Evolutionary conservation across 352 stramenopile species (phyloP), one percentile per base, ranked within the genome.

Genomic region (Phytopythium cucurbitacearum): DNA sequence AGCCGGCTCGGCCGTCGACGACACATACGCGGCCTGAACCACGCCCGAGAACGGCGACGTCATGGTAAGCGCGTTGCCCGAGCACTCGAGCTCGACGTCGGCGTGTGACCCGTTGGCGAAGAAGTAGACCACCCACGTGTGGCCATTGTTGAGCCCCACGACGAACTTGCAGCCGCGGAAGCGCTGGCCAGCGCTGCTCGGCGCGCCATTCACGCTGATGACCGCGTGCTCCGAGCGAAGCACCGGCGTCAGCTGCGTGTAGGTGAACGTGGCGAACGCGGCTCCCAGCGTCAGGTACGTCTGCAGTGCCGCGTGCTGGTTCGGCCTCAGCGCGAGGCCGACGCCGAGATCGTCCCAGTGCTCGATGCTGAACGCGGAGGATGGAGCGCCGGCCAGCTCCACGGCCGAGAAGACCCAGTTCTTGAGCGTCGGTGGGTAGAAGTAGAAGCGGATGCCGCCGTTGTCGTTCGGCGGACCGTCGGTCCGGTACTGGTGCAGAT

Each of bases 371-470:
- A 94, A 56, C 1, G 56, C 44, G 1, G 65, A 5, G 0, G 45
- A 5, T 0, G 61, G 35, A 47, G 40, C 16, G 40, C 48, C 42
- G 13, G 51, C 56, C 28, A 86, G 65, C 52, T 89, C 78, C 15
- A 70, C 46, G 46, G 80, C 73, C 16, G 76, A 81, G 60, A 94
- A 87, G 11, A 85, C 58, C 58, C 83, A 71, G 57, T 87, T 91
- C 60, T 89, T 90, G 51, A 88, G 73, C 13, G 69, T 83, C 15
- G 77, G 70, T 7, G 80, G 73, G 51, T 87, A 91, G 44, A 83
- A 94, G 66, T 91, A 91, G 65, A 84, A 94, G n/a, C 75, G 81
- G 49, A 87, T 76, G n/a, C 79, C 84, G 53, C 68, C 80, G 53
- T 94, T 91, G 46, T 89, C 84, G 50, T 94, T 92, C 12, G 66